Percentiles rank a stretch among this genome's conserved stretches.
Evolutionary conservation across 139 green algal species (phyloP).

Genomic region (Pleodorina starrii): DNA sequence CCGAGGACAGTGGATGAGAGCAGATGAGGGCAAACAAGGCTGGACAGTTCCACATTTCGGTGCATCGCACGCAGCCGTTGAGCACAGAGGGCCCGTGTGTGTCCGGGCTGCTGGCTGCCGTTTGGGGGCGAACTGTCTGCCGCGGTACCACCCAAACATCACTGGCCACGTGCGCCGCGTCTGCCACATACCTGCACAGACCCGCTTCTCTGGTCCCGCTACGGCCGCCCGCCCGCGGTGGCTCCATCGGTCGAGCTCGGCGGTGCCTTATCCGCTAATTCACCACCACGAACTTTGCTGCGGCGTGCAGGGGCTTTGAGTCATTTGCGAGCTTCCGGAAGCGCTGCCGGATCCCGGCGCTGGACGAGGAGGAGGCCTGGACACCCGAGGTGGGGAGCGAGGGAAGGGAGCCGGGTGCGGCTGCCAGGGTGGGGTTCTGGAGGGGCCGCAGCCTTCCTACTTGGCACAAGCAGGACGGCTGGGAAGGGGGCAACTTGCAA

Average conservation of each 20-base stretch:
- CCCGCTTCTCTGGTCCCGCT: background rate
- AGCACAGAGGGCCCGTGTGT: background rate
- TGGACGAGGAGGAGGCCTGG: conserved; percentile 11
- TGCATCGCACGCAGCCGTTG: background rate
- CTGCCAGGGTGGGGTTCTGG: background rate
- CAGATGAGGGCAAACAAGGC: background rate
- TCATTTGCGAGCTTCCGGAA: background rate
- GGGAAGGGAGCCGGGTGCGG: background rate
- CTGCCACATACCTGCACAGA: no score
- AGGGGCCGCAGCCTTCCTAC: no score
- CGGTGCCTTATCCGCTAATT: background rate
- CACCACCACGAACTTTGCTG: background rate
- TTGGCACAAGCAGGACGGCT: no score
- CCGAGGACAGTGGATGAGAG: background rate
- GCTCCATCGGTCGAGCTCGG: background rate
- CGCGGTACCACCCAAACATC: no score
- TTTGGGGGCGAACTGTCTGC: no score
- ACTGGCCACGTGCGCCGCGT: background rate
- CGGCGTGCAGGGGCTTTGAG: background rate
- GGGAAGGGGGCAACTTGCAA: no score
- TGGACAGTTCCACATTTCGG: background rate
- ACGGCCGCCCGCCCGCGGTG: background rate
- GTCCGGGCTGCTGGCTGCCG: no score
- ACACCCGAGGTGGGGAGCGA: background rate
- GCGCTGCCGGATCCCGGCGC: background rate